These are phyloP conservation scores for Lentinula edodes DNA, from an alignment of 768 basidiomycete genomes.

Conservation along the genomic window DNA sequence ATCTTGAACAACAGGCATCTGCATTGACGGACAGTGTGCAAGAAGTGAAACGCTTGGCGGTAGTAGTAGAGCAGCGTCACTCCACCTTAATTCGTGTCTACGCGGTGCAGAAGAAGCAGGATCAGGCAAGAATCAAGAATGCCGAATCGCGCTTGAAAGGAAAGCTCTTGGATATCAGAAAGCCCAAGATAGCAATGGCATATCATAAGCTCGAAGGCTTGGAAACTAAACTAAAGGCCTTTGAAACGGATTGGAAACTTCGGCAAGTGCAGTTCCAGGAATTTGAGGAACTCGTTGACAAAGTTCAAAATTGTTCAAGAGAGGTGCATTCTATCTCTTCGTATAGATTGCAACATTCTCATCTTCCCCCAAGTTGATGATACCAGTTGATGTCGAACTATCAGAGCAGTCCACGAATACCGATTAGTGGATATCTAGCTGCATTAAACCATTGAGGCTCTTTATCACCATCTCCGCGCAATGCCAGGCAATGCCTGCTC, in stretches of 20 bases:
- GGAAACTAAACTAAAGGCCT: background rate
- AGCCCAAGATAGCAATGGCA: background rate
- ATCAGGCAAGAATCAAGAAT: background rate
- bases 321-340: background rate
- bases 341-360: background rate
- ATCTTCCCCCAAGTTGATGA: background rate
- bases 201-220: background rate
- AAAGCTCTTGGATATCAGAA: background rate
- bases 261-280: background rate
- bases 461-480: conserved; percentile 6
- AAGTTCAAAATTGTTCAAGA: background rate
- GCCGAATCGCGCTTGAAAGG: background rate
- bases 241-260: background rate
- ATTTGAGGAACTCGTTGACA: background rate
- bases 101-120: background rate
- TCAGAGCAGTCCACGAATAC: background rate
- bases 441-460: background rate
- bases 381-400: background rate
- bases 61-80: background rate
- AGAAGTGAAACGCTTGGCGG: background rate
- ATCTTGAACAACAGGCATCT: background rate
- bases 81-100: background rate
- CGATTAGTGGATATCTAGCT: background rate
- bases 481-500: no score
- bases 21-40: background rate